Evolutionary conservation across 805 yeast genomes (phyloP).

Genomic region (Jamesozyma spencerorum): DNA sequence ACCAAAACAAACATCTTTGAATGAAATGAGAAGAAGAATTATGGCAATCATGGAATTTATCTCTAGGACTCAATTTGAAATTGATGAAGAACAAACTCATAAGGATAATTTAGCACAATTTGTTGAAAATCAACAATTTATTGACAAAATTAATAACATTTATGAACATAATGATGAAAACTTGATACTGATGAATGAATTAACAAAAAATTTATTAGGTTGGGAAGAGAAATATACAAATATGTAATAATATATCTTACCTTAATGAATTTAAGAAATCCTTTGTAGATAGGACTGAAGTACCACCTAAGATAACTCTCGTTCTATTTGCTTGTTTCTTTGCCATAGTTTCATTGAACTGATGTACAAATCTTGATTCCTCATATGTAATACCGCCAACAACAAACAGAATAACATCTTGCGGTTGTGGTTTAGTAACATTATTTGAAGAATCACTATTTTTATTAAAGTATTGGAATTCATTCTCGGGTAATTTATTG

Average conservation of each 20-base stretch:
- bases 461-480: slow-evolving; percentile 23
- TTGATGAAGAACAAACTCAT: slow-evolving; percentile 62
- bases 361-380: slow-evolving; percentile 76
- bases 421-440: slow-evolving; percentile 29
- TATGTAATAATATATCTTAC: neutral
- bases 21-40: slow-evolving; percentile 81
- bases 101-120: slow-evolving; percentile 42
- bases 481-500: slow-evolving; percentile 33
- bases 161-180: slow-evolving; percentile 50
- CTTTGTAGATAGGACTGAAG: slow-evolving; percentile 43
- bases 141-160: slow-evolving; percentile 33
- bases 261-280: slow-evolving; percentile 28
- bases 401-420: slow-evolving; percentile 61
- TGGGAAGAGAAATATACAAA: slow-evolving; percentile 63
- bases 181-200: slow-evolving; percentile 54
- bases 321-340: slow-evolving; percentile 35
- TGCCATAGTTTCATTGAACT: slow-evolving; percentile 43
- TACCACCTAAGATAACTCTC: slow-evolving; percentile 75
- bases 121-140: slow-evolving; percentile 35
- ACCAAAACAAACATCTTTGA: slow-evolving; percentile 59
- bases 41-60: slow-evolving; percentile 88
- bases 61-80: slow-evolving; percentile 75
- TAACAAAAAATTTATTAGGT: slow-evolving; percentile 57
- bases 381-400: slow-evolving; percentile 91
- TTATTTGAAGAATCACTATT: neutral